Percentiles rank a stretch among this genome's conserved stretches.
Evolutionary conservation across 345 rosid species (phyloP).

Genomic region (Trapa bicornis): DNA sequence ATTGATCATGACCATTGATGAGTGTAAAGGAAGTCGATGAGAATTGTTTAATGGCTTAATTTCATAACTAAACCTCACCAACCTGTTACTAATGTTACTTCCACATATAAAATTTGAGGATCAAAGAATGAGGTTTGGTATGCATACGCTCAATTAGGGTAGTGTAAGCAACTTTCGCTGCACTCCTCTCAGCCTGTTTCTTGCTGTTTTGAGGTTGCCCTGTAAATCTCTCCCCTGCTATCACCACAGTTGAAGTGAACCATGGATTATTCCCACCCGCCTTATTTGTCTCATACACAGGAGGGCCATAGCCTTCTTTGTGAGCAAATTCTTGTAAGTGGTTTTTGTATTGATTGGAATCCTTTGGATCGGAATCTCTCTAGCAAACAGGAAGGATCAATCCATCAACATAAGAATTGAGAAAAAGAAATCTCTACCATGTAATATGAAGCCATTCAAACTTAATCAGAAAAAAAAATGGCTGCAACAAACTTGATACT

Average conservation of each 20-base stretch:
- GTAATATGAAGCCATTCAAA: background rate
- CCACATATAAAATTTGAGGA: too few species aligned
- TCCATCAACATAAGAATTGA: background rate
- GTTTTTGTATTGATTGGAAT: slow-evolving; percentile 17
- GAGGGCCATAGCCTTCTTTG: slow-evolving; percentile 18
- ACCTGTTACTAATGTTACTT: too few species aligned
- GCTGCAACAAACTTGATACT: slow-evolving; percentile 1
- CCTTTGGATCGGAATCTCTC: slow-evolving; percentile 15
- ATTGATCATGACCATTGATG: background rate
- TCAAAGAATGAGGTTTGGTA: background rate
- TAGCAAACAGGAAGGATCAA: slow-evolving; percentile 4
- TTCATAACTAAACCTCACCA: too few species aligned
- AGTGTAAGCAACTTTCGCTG: slow-evolving; percentile 30
- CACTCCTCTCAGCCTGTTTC: slow-evolving; percentile 33
- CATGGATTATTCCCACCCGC: slow-evolving; percentile 16
- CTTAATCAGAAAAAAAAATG: background rate
- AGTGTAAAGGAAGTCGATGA: background rate
- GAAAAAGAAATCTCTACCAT: background rate
- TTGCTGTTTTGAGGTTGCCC: slow-evolving; percentile 24
- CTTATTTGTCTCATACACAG: slow-evolving; percentile 14
- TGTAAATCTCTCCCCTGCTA: slow-evolving; percentile 18
- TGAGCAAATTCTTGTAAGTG: slow-evolving; percentile 33
- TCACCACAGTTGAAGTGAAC: slow-evolving; percentile 25
- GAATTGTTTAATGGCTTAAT: too few species aligned
- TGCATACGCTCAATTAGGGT: slow-evolving; percentile 19